These are phyloP conservation scores for Ottelia alismoides DNA, from an alignment of 106 monocot species.

Conservation along the genomic window DNA sequence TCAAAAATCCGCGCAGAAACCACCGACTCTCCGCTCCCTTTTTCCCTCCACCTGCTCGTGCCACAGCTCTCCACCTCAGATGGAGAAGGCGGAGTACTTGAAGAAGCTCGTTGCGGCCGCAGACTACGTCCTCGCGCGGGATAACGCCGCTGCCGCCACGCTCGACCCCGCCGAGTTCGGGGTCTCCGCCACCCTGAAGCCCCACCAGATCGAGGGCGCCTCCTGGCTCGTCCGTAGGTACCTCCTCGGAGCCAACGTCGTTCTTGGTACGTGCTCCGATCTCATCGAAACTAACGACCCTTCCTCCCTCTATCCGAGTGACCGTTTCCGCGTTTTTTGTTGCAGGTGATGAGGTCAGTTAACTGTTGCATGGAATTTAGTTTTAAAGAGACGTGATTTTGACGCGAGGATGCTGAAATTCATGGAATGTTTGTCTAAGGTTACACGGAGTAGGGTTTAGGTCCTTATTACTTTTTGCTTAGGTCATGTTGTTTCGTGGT, in stretches of 20 bases:
- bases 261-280: constrained; percentile 41
- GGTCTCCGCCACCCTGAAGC: constrained; percentile 59
- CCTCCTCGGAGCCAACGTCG: constrained; percentile 79
- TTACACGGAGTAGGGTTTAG: too few species aligned
- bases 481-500: too few species aligned
- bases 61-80: not conserved
- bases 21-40: not conserved
- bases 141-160: constrained; percentile 13
- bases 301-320: not conserved
- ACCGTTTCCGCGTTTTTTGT: constrained; percentile 5
- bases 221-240: constrained; percentile 85
- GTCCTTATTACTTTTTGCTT: too few species aligned
- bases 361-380: too few species aligned
- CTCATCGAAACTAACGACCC: not conserved
- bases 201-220: constrained; percentile 83
- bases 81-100: constrained; percentile 30
- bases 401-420: too few species aligned
- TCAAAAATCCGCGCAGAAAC: not conserved
- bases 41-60: not conserved
- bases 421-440: too few species aligned
- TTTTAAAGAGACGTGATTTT: too few species aligned
- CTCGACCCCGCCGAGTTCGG: constrained; percentile 33
- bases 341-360: constrained; percentile 81
- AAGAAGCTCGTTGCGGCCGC: constrained; percentile 61
- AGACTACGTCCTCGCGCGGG: constrained; percentile 47